A percentile compares a stretch with the other conserved stretches of the same genome.
phyloP scores from a whole-genome alignment of 1,284 basidiomycete species.

The Puccinia hordei region DNA sequence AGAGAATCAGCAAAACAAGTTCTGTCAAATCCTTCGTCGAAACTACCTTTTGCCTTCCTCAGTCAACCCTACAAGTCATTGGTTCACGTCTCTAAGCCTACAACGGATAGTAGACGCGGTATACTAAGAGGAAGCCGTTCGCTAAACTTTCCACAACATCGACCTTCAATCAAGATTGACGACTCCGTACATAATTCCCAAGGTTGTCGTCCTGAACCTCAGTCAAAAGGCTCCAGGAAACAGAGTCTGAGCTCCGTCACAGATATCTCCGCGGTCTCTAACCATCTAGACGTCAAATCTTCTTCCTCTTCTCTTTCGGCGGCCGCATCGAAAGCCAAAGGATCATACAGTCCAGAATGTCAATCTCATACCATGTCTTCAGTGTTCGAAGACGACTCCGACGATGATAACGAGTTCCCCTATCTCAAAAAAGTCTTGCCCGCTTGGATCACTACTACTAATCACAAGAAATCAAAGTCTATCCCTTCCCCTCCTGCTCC shows the following conservation, averaged over 20 bases:
- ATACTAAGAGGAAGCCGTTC: background rate
- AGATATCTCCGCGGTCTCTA: background rate
- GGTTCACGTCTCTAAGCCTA: background rate
- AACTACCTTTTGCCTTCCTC: background rate
- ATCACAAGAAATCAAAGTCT: background rate
- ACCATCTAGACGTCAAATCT: background rate
- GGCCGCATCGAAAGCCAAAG: background rate
- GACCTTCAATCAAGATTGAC: background rate
- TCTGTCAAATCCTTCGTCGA: background rate
- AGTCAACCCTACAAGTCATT: background rate
- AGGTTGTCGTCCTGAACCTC: too few species aligned
- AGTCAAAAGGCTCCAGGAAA: background rate
- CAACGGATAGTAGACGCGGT: too few species aligned
- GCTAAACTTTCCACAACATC: background rate
- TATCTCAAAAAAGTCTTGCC: slow-evolving; percentile 25
- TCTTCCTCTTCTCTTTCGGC: too few species aligned
- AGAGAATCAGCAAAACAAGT: background rate
- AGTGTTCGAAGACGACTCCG: slow-evolving; percentile 22
- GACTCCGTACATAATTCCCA: background rate
- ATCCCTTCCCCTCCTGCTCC: background rate
- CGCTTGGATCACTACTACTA: slow-evolving; percentile 12
- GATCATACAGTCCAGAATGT: background rate
- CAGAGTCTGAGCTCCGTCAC: background rate
- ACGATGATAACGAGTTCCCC: background rate
- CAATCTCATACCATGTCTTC: slow-evolving; percentile 12